Evolutionary conservation across 2,329 filamentous ascomycete species (phyloP), one percentile per base, ranked within the genome.

Genomic region (Colletotrichum eremochloae): DNA sequence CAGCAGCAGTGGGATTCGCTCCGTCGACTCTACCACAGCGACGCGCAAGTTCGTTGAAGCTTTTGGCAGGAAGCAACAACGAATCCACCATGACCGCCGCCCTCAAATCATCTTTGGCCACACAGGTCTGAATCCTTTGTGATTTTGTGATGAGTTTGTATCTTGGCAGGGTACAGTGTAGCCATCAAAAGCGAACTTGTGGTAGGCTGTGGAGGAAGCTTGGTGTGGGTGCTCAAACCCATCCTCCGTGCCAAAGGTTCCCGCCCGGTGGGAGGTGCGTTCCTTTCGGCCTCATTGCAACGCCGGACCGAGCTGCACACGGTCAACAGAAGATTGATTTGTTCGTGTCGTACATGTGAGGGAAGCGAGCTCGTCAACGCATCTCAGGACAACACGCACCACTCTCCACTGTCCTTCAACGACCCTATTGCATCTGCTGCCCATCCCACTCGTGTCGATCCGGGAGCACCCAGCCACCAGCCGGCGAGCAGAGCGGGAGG

Each of bases 381-480:
- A 14, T 36, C 33, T 57, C 33, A 15, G 20, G 12, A n/a, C 53
- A 40, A 57, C 3, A 14, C 53, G 15, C 31, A 33, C 53, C 31
- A 57, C 69, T 46, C 46, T 56, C 65, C 66, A 61, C 69, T 42
- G 53, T 55, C 58, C 15, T 61, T 60, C 69, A 57, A 64, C 58
- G 60, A 60, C 53, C 65, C 60, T 46, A 66, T 65, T 64, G 66
- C 60, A 69, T 61, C n/a, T 56, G 33, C 38, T 71, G 8, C 50
- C 48, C 50, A 42, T 61, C 65, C 60, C 65, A 55, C 58, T 46
- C 18, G 31, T 55, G 69, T 69, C 60, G 69, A 72, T 72, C 69
- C 69, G 69, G 69, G 65, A 69, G 69, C 69, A 69, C 53, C 60
- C 66, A 72, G 69, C 69, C 58, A 71, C 46, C 58, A 53, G 36